Percentiles rank a stretch among this genome's conserved stretches.
phyloP scores from a whole-genome alignment of 2,329 filamentous ascomycete genomes.

The Fusarium sp. region DNA sequence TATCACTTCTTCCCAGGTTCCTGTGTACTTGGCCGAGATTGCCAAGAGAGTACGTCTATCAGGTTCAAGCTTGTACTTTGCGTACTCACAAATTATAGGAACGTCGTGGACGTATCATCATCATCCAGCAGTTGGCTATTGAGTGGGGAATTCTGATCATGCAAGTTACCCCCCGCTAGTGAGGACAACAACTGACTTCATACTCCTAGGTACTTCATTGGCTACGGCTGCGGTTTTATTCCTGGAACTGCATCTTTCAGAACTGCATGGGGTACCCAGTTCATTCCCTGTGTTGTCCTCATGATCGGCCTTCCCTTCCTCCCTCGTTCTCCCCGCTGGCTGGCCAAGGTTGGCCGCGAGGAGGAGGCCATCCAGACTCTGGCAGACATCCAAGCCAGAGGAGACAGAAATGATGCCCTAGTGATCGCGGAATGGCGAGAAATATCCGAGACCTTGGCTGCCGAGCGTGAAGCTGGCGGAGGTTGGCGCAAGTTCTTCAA shows the following conservation, averaged over 20 bases:
- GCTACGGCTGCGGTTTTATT: constrained; percentile 71
- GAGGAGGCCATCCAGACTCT: constrained; percentile 62
- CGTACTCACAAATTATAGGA: constrained; percentile 1
- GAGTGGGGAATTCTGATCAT: constrained; percentile 67
- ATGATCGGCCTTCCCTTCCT: constrained; percentile 68
- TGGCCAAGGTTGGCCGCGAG: constrained; percentile 70
- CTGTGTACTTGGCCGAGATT: constrained; percentile 23
- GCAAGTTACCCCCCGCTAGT: neutral
- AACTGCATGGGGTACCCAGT: constrained; percentile 73
- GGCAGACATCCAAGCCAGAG: constrained; percentile 66
- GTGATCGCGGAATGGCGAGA: constrained; percentile 68
- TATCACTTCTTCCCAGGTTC: constrained; percentile 21
- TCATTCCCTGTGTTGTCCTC: constrained; percentile 68
- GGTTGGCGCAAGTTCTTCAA: constrained; percentile 23
- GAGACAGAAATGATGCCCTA: constrained; percentile 63
- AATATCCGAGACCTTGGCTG: constrained; percentile 50
- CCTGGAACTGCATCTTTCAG: constrained; percentile 68
- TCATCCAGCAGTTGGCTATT: constrained; percentile 27
- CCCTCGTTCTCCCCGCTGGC: constrained; percentile 70
- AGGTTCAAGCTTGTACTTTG: neutral
- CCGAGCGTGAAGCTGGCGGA: constrained; percentile 11
- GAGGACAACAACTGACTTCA: neutral
- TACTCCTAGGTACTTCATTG: constrained; percentile 66
- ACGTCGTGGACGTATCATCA: constrained; percentile 24
- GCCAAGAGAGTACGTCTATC: constrained; percentile 12